Evolutionary conservation across 2,329 filamentous ascomycete genomes (phyloP).

Genomic region (Cytospora leucostoma): DNA sequence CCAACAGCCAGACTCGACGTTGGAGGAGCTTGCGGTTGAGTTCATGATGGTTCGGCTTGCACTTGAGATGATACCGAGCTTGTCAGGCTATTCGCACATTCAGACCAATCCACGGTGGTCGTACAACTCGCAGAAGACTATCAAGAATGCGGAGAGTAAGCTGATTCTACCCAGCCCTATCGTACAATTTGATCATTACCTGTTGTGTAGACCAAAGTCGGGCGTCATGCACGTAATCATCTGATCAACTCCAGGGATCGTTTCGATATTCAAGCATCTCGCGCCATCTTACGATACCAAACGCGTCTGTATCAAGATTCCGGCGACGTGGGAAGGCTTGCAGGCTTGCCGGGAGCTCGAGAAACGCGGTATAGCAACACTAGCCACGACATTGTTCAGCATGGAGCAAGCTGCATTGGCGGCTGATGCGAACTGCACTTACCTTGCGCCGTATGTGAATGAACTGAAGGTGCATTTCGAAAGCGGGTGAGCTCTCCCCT

Average conservation of each 20-base stretch:
- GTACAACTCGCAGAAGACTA: conserved; percentile 50
- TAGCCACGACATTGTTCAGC: conserved; percentile 65
- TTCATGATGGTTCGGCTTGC: conserved; percentile 59
- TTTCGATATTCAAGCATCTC: conserved; percentile 48
- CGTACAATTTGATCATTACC: neutral
- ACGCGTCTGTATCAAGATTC: conserved; percentile 64
- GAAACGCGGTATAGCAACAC: conserved; percentile 54
- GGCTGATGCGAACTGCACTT: conserved; percentile 57
- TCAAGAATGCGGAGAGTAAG: conserved; percentile 54
- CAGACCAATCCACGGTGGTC: conserved; percentile 61
- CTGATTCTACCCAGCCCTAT: neutral
- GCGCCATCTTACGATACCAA: conserved; percentile 46
- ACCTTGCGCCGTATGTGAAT: conserved; percentile 68
- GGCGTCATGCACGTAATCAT: too few relatives aligned
- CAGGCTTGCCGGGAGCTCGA: conserved; percentile 59
- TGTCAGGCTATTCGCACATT: conserved; percentile 57
- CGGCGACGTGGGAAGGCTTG: conserved; percentile 64
- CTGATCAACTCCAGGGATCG: conserved; percentile 46
- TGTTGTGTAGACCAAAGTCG: too few relatives aligned
- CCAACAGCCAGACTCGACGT: conserved; percentile 39
- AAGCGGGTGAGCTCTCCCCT: conserved; percentile 39
- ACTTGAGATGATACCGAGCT: conserved; percentile 49
- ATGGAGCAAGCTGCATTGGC: conserved; percentile 62
- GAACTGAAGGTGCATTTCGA: conserved; percentile 65
- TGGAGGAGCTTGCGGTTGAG: conserved; percentile 56